Base-by-base conservation (phyloP, 2,329 filamentous ascomycete genomes). In the Orbilia brochopaga region DNA sequence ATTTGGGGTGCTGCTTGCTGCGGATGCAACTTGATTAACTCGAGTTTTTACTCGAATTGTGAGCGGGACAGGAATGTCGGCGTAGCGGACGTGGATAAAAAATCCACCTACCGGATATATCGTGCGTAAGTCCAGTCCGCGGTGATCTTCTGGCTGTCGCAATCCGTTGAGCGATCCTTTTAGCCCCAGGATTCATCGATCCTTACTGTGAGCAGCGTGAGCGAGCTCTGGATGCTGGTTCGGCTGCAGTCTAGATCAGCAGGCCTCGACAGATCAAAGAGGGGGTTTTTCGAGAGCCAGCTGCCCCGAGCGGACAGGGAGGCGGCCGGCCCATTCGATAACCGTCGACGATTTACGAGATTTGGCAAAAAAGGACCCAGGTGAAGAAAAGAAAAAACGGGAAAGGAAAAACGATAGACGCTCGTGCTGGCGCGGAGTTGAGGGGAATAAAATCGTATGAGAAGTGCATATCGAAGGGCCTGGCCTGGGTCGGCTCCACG, bases 391-490 rank as follows among this genome's bases (percentile, higher is more conserved):
- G 40, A 53, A n/a, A n/a, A n/a, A n/a, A n/a, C n/a, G n/a, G n/a
- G n/a, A n/a, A n/a, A n/a, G n/a, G n/a, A n/a, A n/a, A n/a, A 40
- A 55, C 42, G 64, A 51, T 53, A 44, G 46, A 53, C 44, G 21
- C 30, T 59, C 59, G 37, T 55, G 15, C 46, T 58, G 32, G 67
- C 67, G 60, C 56, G 67, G 67, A 72, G 60, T 55, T 72, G 59
- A 57, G 67, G 67, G 54, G 59, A 59, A 61, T 63, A 63, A 64
- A 53, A 51, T 35, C 21, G 40, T 15, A 51, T 23, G 19, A 13
- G 23, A 7, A 51, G n/a, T 42, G 11, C 15, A 10, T 19, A 21
- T 48, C 19, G 8, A 48, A 37, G 51, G n/a, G 61, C 69, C 55
- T 60, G 37, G 24, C 63, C 57, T 69, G 50, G 32, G 44, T 37